Evolutionary conservation across 2,329 filamentous ascomycete genomes (phyloP).

Genomic region (Corniculantispora saksenae): DNA sequence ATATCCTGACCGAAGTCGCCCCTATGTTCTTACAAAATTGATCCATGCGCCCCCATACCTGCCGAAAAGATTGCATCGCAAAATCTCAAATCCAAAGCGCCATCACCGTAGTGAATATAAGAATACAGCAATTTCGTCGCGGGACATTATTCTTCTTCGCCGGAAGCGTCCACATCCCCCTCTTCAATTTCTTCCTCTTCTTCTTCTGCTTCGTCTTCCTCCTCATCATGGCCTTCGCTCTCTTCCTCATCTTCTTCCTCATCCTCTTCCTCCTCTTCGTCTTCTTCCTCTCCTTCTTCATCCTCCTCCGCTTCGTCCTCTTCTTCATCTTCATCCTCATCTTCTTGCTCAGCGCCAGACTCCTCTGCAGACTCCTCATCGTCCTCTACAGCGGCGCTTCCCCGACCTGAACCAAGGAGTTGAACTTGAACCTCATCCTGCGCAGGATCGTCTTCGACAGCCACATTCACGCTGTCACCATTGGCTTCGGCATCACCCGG

Average conservation of each 20-base stretch:
- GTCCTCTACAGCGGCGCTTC: slow-evolving; percentile 26
- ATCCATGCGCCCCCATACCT: slow-evolving; percentile 9
- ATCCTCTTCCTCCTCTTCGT: neutral
- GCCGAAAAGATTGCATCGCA: neutral
- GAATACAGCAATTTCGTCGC: slow-evolving; percentile 1
- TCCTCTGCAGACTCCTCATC: slow-evolving; percentile 15
- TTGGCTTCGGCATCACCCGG: slow-evolving; percentile 21
- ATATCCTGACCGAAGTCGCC: neutral
- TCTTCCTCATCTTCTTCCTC: slow-evolving; percentile 5
- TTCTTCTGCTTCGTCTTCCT: slow-evolving; percentile 5
- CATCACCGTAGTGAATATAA: neutral
- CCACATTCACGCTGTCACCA: slow-evolving; percentile 19
- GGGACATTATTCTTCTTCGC: slow-evolving; percentile 32
- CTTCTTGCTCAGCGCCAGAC: neutral
- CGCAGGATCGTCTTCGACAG: slow-evolving; percentile 28
- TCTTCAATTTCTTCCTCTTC: slow-evolving; percentile 12
- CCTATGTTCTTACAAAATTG: slow-evolving; percentile 7
- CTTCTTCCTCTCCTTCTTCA: slow-evolving; percentile 29
- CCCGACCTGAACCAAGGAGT: slow-evolving; percentile 25
- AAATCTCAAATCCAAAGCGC: slow-evolving; percentile 14
- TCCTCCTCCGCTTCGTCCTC: neutral
- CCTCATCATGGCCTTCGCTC: neutral
- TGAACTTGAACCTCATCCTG: slow-evolving; percentile 37
- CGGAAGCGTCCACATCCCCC: slow-evolving; percentile 37
- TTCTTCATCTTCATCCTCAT: slow-evolving; percentile 8